phyloP scores from a whole-genome alignment of 441 rosid species.

The Euphorbia celastroides region DNA sequence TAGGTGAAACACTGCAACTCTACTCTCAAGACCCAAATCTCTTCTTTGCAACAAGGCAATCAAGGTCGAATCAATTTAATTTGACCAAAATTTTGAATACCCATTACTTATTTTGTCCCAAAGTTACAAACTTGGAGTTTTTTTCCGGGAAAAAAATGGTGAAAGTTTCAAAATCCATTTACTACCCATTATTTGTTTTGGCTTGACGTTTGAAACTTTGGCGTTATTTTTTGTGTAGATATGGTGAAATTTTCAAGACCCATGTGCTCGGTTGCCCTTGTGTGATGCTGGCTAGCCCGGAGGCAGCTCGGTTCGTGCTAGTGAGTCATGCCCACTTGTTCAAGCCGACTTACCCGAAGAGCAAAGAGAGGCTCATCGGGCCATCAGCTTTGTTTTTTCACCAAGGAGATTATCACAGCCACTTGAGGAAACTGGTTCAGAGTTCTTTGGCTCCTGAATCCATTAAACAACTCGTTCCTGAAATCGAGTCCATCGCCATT shows the following conservation, averaged over 20 bases:
- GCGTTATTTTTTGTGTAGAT: too few relatives aligned
- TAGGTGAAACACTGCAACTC: constrained; percentile 81
- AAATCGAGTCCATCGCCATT: constrained; percentile 45
- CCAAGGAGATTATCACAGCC: constrained; percentile 68
- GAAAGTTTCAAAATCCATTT: too few relatives aligned
- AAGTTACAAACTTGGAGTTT: background rate
- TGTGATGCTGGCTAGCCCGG: constrained; percentile 78
- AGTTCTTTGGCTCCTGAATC: constrained; percentile 48
- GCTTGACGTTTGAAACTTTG: too few relatives aligned
- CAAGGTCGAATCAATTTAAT: constrained; percentile 36
- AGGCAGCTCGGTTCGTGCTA: constrained; percentile 76
- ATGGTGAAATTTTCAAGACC: constrained; percentile 85
- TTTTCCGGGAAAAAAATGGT: too few relatives aligned
- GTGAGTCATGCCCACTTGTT: constrained; percentile 76
- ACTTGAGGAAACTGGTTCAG: constrained; percentile 68
- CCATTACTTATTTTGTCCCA: constrained; percentile 6
- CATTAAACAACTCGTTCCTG: constrained; percentile 51
- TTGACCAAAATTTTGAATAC: background rate
- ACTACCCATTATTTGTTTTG: too few relatives aligned
- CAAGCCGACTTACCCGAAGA: constrained; percentile 89
- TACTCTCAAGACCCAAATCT: constrained; percentile 77
- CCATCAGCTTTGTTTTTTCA: constrained; percentile 80
- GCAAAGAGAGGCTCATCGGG: constrained; percentile 86
- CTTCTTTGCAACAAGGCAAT: constrained; percentile 62
- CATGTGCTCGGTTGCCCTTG: constrained; percentile 83